These are phyloP conservation scores for Hansenula anomala DNA, from an alignment of 1,139 yeast genomes.

Conservation along the genomic window DNA sequence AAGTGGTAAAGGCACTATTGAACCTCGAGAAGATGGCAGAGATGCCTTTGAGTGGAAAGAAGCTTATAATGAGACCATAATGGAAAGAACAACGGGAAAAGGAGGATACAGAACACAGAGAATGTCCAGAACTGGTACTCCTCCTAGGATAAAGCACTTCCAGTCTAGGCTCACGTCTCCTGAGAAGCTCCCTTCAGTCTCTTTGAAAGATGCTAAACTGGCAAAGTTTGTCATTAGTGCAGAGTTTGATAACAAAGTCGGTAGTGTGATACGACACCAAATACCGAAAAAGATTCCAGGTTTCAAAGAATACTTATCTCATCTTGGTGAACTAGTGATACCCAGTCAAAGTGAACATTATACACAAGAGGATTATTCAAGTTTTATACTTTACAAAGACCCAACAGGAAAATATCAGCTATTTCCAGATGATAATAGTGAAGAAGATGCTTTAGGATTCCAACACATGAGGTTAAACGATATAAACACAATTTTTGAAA, in stretches of 20 bases:
- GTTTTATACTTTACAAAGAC: conserved; percentile 17
- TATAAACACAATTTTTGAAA: conserved; percentile 19
- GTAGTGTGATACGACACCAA: conserved; percentile 46
- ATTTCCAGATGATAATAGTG: conserved; percentile 16
- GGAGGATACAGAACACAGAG: neutral
- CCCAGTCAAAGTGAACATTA: conserved; percentile 34
- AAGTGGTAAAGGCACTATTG: too few relatives aligned
- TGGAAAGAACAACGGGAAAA: too few relatives aligned
- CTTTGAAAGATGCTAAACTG: neutral
- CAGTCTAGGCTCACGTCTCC: neutral
- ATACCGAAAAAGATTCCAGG: conserved; percentile 38
- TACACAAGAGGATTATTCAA: conserved; percentile 11
- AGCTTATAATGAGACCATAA: too few relatives aligned
- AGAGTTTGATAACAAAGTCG: conserved; percentile 56
- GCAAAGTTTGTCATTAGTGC: conserved; percentile 41
- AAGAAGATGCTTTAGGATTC: conserved; percentile 7
- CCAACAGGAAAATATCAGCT: conserved; percentile 10
- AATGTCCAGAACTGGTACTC: neutral
- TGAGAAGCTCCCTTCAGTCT: neutral
- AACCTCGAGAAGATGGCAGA: too few relatives aligned
- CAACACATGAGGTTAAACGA: conserved; percentile 11
- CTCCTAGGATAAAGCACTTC: neutral
- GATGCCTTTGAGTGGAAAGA: too few relatives aligned
- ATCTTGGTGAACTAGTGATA: conserved; percentile 48
- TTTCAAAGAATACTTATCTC: conserved; percentile 33